phyloP scores from a whole-genome alignment of 768 basidiomycete genomes.

The Auricularia sp. region DNA sequence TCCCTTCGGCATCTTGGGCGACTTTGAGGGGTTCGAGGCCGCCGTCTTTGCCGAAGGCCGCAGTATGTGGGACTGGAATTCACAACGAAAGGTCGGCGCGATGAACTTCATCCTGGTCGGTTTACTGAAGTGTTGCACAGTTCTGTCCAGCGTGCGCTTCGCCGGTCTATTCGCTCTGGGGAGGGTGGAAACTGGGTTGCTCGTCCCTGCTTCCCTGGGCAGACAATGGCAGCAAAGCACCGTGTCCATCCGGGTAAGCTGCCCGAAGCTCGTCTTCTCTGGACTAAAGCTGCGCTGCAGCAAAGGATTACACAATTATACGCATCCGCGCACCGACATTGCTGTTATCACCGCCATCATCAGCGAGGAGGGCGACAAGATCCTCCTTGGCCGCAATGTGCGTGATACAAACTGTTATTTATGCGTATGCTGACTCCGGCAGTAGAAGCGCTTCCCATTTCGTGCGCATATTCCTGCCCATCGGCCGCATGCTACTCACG shows the following conservation, averaged over 20 bases:
- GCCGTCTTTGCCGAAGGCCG: slow-evolving; percentile 34
- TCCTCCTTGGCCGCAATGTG: slow-evolving; percentile 82
- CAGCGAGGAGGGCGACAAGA: slow-evolving; percentile 68
- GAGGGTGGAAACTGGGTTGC: slow-evolving; percentile 90
- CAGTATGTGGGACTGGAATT: slow-evolving; percentile 89
- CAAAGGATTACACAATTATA: slow-evolving; percentile 80
- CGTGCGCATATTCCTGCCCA: slow-evolving; percentile 10
- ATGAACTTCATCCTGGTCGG: background rate
- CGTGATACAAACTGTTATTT: slow-evolving; percentile 17
- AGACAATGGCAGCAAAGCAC: slow-evolving; percentile 48
- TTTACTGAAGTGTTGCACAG: slow-evolving; percentile 27
- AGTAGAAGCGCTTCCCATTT: slow-evolving; percentile 26
- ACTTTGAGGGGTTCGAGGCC: slow-evolving; percentile 55
- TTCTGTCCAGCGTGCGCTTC: slow-evolving; percentile 87
- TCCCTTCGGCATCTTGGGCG: slow-evolving; percentile 45
- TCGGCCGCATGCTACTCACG: background rate
- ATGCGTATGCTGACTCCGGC: background rate
- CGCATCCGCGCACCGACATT: slow-evolving; percentile 72
- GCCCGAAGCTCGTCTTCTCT: background rate
- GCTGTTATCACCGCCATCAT: slow-evolving; percentile 89
- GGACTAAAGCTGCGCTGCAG: slow-evolving; percentile 26
- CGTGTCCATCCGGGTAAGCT: slow-evolving; percentile 63
- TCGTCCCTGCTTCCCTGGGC: slow-evolving; percentile 66
- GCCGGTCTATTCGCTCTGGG: slow-evolving; percentile 78
- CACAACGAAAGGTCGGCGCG: slow-evolving; percentile 60